Base-by-base conservation (phyloP, 768 basidiomycete species). In the Floccularia luteovirens region DNA sequence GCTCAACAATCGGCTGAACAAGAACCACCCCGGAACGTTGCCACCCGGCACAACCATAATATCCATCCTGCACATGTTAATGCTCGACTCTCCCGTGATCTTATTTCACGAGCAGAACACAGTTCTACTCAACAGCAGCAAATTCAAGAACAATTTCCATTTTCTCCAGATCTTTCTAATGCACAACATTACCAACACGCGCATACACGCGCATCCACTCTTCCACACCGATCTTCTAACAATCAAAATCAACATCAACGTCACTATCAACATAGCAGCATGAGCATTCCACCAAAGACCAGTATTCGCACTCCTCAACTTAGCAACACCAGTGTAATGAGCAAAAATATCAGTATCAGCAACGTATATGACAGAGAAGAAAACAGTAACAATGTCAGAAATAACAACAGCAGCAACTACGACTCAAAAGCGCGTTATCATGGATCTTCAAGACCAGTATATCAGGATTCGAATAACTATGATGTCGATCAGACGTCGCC, bases 181-280 rank as follows among this genome's bases (percentile, higher is more conserved):
- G 32, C 16, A 7, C 25, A 55, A 22, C 45, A 56, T 39, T 55
- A 59, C 36, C 54, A 55, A 31, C 59, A 61, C 34, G 57, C 61
- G 25, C 71, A 72, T 47, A 54, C 67, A 41, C 64, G 70, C 25
- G 65, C 67, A 20, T 63, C 68, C 25, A 72, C 71, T 23, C 62
- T 70, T 43, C 70, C 70, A 17, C 65, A 63, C 42, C 69, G 64
- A 48, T 61, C 47, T 44, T 41, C 60, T 46, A 48, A 48, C 33
- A 28, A 37, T 40, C 22, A 46, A 39, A 39, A 56, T 42, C 54
- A 56, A 37, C 55, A 53, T 36, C 51, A 57, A 46, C 58, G 71
- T 10, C 72, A 74, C 51, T 64, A 60, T 47, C 69, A 70, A 51
- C 70, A 71, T 45, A 72, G 50, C 43, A 72, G 69, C 46, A 65